Percentiles rank a stretch among this genome's conserved stretches.
Conservation (phyloP, 106 monocot species). For the Triglochin maritima region DNA sequence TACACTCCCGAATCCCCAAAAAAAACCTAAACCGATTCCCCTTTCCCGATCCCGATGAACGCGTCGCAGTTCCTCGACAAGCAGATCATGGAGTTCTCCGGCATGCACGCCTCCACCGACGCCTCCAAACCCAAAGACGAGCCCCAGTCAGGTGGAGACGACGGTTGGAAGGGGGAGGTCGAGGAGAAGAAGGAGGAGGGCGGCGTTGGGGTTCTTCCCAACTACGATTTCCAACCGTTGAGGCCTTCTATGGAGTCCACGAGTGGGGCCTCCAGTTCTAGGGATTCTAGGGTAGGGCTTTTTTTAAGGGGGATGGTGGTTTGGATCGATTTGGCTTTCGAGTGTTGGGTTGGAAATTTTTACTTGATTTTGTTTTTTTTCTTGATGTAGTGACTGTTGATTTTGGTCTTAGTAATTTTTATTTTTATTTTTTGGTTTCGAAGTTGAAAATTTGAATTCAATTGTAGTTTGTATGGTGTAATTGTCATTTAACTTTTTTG, state of each 20-base stretch:
- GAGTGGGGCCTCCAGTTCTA: not conserved
- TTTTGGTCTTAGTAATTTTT: no score
- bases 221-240: slow-evolving; percentile 79
- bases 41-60: slow-evolving; percentile 21
- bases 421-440: no score
- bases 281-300: not conserved
- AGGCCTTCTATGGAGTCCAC: slow-evolving; percentile 18
- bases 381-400: no score
- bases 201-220: slow-evolving; percentile 15
- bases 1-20: not conserved
- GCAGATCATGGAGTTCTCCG: slow-evolving; percentile 41
- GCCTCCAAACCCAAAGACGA: slow-evolving; percentile 38
- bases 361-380: not conserved
- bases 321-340: not conserved
- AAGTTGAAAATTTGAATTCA: no score
- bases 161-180: slow-evolving; percentile 6
- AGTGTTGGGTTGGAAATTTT: not conserved
- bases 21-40: not conserved
- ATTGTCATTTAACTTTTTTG: no score
- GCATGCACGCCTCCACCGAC: slow-evolving; percentile 9
- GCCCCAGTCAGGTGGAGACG: slow-evolving; percentile 10
- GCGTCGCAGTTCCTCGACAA: slow-evolving; percentile 66
- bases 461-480: no score
- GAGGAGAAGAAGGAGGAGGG: slow-evolving; percentile 39
- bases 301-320: not conserved